These are phyloP conservation scores for Thermomucor indicae-seudaticae DNA, from an alignment of 371 early-diverging fungal species.

Conservation along the genomic window DNA sequence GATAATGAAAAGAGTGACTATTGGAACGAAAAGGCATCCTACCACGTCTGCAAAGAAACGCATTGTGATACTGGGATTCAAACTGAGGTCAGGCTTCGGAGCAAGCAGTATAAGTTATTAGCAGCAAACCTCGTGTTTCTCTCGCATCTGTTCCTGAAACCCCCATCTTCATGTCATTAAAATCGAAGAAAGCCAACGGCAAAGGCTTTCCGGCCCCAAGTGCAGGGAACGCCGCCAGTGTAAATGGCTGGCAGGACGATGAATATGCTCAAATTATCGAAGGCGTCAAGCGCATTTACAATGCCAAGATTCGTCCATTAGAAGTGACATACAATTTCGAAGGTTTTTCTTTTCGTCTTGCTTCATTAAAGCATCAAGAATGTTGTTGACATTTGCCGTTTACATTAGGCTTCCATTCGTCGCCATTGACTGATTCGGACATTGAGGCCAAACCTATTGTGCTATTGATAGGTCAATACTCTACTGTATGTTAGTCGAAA, in stretches of 20 bases:
- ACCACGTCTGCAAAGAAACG: too few species aligned
- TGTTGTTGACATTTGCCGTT: not conserved
- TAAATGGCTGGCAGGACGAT: slow-evolving; percentile 23
- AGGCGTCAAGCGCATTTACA: slow-evolving; percentile 66
- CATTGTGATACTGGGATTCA: too few species aligned
- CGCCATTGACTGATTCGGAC: slow-evolving; percentile 75
- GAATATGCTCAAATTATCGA: slow-evolving; percentile 63
- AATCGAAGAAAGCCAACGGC: slow-evolving; percentile 9
- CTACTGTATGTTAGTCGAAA: slow-evolving; percentile 44
- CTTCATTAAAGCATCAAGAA: not conserved
- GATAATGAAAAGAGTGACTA: too few species aligned
- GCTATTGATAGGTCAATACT: slow-evolving; percentile 82
- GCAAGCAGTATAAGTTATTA: too few species aligned
- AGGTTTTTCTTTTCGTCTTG: slow-evolving; percentile 17
- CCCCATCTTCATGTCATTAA: slow-evolving; percentile 11
- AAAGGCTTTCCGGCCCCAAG: slow-evolving; percentile 6
- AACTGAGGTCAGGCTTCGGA: too few species aligned
- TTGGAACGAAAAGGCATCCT: too few species aligned
- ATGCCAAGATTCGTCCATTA: slow-evolving; percentile 67
- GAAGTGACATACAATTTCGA: slow-evolving; percentile 79
- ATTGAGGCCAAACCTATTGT: slow-evolving; percentile 85
- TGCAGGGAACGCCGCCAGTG: not conserved
- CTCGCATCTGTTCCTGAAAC: too few species aligned
- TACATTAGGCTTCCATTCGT: slow-evolving; percentile 63
- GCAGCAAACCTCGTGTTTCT: too few species aligned